These are phyloP conservation scores for Fremontodendron californicum DNA, from an alignment of 345 rosid species.

Conservation along the genomic window DNA sequence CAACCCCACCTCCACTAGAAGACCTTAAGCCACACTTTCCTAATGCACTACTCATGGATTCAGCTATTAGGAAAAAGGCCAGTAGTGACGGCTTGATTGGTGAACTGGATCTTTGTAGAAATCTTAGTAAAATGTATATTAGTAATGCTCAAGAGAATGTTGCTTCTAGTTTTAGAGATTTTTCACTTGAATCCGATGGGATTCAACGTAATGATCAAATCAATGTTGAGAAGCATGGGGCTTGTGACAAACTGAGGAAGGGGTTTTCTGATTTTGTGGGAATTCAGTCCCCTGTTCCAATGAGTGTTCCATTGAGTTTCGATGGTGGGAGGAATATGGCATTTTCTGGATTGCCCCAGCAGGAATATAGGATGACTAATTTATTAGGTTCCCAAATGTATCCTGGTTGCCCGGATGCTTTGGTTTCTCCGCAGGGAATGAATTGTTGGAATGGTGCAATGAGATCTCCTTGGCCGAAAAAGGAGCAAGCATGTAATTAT, in stretches of 20 bases:
- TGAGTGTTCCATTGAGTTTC: constrained; percentile 9
- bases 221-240: constrained; percentile 9
- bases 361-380: constrained; percentile 9
- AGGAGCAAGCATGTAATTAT: constrained; percentile 14
- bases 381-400: constrained; percentile 2
- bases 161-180: constrained; percentile 11
- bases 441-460: constrained; percentile 9
- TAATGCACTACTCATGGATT: constrained; percentile 8
- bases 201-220: neutral
- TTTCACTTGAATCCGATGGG: constrained; percentile 6
- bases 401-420: constrained; percentile 6
- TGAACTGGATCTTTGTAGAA: constrained; percentile 23
- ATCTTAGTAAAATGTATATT: constrained; percentile 18
- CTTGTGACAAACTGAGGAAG: neutral
- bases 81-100: constrained; percentile 17
- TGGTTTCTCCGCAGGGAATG: constrained; percentile 10
- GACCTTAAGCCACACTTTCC: constrained; percentile 12
- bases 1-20: constrained; percentile 31
- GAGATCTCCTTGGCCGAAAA: constrained; percentile 14
- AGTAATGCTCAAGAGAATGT: constrained; percentile 11
- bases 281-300: constrained; percentile 13
- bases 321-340: constrained; percentile 6
- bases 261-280: constrained; percentile 21
- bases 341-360: constrained; percentile 13
- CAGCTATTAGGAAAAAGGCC: neutral